Conservation (phyloP, 805 yeast species). For the Middelhovenomyces tepae region DNA sequence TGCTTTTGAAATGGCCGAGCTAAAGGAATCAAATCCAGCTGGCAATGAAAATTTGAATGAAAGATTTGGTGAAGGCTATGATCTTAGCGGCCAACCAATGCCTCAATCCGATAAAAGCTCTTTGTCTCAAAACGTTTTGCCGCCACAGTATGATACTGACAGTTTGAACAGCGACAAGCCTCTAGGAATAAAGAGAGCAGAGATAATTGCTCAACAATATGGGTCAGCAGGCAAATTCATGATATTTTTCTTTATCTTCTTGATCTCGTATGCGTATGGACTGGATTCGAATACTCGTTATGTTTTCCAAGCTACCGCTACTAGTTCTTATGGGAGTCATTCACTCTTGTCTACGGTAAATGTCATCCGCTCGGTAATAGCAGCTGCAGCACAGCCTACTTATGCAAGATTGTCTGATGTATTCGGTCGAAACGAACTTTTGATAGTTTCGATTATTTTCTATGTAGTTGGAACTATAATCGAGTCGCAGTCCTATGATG, state of each 20-base stretch:
- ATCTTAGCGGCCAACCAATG: too few species aligned
- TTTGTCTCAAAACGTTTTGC: too few species aligned
- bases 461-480: constrained; percentile 57
- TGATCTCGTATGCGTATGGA: constrained; percentile 51
- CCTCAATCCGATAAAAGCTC: too few species aligned
- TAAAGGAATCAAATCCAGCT: too few species aligned
- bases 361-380: constrained; percentile 50
- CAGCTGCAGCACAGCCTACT: constrained; percentile 58
- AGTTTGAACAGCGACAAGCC: constrained; percentile 15
- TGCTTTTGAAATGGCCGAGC: too few species aligned
- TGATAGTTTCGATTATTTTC: constrained; percentile 42
- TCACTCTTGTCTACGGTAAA: constrained; percentile 51
- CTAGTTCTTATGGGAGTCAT: constrained; percentile 44
- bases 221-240: constrained; percentile 30
- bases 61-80: too few species aligned
- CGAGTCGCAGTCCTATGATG: constrained; percentile 50
- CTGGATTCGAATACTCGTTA: constrained; percentile 50
- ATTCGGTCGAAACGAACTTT: constrained; percentile 54
- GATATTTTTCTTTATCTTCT: constrained; percentile 42
- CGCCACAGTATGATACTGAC: too few species aligned
- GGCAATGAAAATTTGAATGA: too few species aligned
- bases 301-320: constrained; percentile 46
- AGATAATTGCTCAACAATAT: constrained; percentile 45
- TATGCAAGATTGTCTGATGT: constrained; percentile 57
- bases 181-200: constrained; percentile 47